Evolutionary conservation across 306 rosid genomes (phyloP).

Genomic region (Sechiopsis laciniata): DNA sequence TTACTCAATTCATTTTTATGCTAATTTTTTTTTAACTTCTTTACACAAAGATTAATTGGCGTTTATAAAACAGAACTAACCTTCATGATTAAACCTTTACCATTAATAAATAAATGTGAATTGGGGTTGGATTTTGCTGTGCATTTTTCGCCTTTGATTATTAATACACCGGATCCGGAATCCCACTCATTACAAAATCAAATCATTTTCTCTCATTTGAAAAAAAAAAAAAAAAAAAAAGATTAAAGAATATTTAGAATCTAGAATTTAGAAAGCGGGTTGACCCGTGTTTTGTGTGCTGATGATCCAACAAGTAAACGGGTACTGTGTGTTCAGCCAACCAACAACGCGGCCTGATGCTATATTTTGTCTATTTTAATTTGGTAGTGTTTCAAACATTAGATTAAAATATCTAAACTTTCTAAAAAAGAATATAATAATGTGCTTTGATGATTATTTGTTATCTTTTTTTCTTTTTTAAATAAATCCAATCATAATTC

Average conservation of each 20-base stretch:
- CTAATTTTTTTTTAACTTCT: too few species aligned
- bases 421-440: background rate
- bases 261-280: slow-evolving; percentile 7
- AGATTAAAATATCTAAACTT: background rate
- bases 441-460: background rate
- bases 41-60: too few species aligned
- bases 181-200: background rate
- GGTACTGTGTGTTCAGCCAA: background rate
- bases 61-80: too few species aligned
- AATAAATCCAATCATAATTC: too few species aligned
- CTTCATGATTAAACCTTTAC: too few species aligned
- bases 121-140: background rate
- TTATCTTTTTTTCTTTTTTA: too few species aligned
- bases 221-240: too few species aligned
- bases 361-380: background rate
- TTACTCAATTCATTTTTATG: too few species aligned
- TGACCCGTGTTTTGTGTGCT: slow-evolving; percentile 15
- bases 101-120: background rate
- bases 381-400: background rate
- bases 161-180: background rate
- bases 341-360: background rate
- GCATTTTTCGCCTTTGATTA: background rate
- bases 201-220: background rate
- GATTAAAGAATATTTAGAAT: too few species aligned
- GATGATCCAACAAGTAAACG: slow-evolving; percentile 17